phyloP scores from a whole-genome alignment of 805 yeast genomes.

The Blastobotrys mokoenaii region DNA sequence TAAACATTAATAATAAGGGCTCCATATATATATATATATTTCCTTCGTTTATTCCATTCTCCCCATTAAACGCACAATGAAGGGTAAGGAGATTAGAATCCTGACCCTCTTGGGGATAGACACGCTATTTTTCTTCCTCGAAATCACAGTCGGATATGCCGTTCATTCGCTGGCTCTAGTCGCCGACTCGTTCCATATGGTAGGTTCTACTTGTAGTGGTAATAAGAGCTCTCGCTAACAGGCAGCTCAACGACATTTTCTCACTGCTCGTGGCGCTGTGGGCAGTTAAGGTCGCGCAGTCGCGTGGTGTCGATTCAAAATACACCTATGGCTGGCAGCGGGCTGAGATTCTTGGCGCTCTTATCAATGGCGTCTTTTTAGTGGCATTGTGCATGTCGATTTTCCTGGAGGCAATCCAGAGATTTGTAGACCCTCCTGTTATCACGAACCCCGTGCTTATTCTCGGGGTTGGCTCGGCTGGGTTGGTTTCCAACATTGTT shows the following conservation, averaged over 20 bases:
- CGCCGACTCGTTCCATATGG: conserved; percentile 96
- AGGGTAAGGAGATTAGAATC: conserved; percentile 63
- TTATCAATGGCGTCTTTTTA: conserved; percentile 86
- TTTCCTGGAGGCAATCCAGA: conserved; percentile 84
- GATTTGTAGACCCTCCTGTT: conserved; percentile 72
- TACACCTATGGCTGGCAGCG: conserved; percentile 98
- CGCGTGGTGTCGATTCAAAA: conserved; percentile 71
- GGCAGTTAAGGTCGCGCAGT: conserved; percentile 90
- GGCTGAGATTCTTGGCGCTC: conserved; percentile 93
- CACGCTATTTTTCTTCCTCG: conserved; percentile 74
- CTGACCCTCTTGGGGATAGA: conserved; percentile 65
- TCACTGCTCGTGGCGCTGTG: conserved; percentile 85
- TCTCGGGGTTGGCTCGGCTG: conserved; percentile 73
- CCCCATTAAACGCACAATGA: conserved; percentile 15
- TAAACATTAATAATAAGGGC: too few relatives aligned
- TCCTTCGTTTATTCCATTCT: background rate
- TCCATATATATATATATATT: too few relatives aligned
- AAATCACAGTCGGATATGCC: conserved; percentile 77
- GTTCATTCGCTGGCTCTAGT: conserved; percentile 91
- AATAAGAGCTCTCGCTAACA: background rate
- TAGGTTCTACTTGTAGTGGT: conserved; percentile 2
- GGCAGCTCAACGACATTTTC: conserved; percentile 70
- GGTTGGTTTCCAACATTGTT: conserved; percentile 69
- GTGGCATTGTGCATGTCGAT: conserved; percentile 89
- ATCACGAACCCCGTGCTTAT: conserved; percentile 79